phyloP scores from a whole-genome alignment of 768 basidiomycete genomes.

The Agrocybe praecox region DNA sequence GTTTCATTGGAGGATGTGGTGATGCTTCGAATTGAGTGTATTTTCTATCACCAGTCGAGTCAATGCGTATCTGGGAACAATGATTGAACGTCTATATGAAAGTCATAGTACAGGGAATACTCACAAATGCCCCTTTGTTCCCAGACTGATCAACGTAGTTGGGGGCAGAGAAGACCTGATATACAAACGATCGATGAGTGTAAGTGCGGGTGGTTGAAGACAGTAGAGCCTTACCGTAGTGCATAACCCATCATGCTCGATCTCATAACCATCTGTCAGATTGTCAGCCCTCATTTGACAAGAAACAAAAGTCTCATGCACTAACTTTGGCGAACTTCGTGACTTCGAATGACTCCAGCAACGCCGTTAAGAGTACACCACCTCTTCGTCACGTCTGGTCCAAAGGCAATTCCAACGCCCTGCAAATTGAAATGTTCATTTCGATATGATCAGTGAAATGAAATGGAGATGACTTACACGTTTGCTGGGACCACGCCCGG shows the following conservation, averaged over 20 bases:
- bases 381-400: slow-evolving; percentile 87
- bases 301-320: slow-evolving; percentile 7
- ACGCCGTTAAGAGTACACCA: slow-evolving; percentile 91
- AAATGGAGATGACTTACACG: slow-evolving; percentile 54
- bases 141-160: slow-evolving; percentile 93
- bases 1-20: slow-evolving; percentile 87
- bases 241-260: slow-evolving; percentile 94
- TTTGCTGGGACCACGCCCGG: slow-evolving; percentile 95
- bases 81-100: not conserved
- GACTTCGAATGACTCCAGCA: slow-evolving; percentile 89
- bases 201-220: not conserved
- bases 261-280: slow-evolving; percentile 80
- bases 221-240: slow-evolving; percentile 64
- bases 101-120: slow-evolving; percentile 25
- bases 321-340: slow-evolving; percentile 92
- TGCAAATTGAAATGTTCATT: slow-evolving; percentile 28
- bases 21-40: slow-evolving; percentile 86
- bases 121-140: slow-evolving; percentile 90
- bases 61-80: slow-evolving; percentile 72
- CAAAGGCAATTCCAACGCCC: slow-evolving; percentile 96
- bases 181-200: slow-evolving; percentile 1
- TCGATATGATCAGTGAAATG: slow-evolving; percentile 6
- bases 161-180: slow-evolving; percentile 88
- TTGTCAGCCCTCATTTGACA: not conserved
- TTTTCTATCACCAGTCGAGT: slow-evolving; percentile 69